A percentile compares a stretch with the other conserved stretches of the same genome.
Evolutionary conservation across 176 grass and related monocot genomes (phyloP).

Genomic region (Neostapfia colusana): DNA sequence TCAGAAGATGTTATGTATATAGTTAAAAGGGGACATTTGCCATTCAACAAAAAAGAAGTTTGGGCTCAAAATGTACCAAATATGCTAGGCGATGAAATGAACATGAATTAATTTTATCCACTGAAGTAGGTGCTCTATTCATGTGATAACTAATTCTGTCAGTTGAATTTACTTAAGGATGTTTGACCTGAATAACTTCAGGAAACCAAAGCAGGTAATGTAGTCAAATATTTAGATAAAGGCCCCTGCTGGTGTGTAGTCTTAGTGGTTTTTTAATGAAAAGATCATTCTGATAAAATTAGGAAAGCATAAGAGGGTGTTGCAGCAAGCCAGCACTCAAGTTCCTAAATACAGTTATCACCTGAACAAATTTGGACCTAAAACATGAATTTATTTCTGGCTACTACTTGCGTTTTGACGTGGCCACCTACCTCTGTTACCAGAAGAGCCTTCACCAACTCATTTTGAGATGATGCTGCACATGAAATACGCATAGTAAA

Average conservation of each 20-base stretch:
- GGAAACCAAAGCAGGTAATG: not conserved
- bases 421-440: conserved; percentile 76
- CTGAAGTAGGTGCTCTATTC: not conserved
- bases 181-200: not conserved
- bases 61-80: not conserved
- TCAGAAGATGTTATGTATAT: conserved; percentile 6
- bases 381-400: not conserved
- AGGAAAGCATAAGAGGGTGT: not conserved
- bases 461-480: conserved; percentile 88
- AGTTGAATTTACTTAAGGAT: conserved; percentile 1
- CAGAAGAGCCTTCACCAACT: conserved; percentile 87
- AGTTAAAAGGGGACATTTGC: conserved; percentile 1
- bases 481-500: conserved; percentile 17
- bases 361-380: not conserved
- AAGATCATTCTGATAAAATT: conserved; percentile 22
- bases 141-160: not conserved
- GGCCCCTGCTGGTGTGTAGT: not conserved
- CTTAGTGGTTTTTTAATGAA: not conserved
- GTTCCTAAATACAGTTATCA: conserved; percentile 8
- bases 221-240: not conserved
- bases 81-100: not conserved
- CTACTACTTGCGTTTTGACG: not conserved
- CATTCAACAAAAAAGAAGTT: conserved; percentile 12
- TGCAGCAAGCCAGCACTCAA: not conserved
- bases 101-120: not conserved